Base-by-base conservation (phyloP, 139 green algal species). In the Desmodesmus armatus region DNA sequence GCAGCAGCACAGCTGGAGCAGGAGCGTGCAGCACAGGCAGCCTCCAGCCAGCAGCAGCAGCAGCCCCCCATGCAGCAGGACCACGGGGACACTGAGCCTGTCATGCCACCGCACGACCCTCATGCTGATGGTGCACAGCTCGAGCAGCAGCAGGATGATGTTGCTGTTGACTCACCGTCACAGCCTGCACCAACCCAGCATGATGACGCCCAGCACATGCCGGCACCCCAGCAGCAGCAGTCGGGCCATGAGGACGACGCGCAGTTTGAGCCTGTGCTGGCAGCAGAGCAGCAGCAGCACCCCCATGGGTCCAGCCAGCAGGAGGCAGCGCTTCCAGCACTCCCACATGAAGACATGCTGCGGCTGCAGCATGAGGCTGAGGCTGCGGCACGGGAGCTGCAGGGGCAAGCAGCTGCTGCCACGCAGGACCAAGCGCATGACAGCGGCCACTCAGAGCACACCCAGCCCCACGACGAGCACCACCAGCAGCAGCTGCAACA, bases 401-500 rank as follows among this genome's bases (percentile, higher is more conserved):
- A 63, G 60, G n/a, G 37, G 60, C 60, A 69, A n/a, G 53, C 53
- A 11, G 19, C 23, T 63, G 53, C 53, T 35, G 58, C 58, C 23
- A 66, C 23, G 2, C 58, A n/a, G 11, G 58, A 66, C 19, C n/a
- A n/a, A n/a, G n/a, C n/a, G n/a, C n/a, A n/a, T n/a, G n/a, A n/a
- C n/a, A n/a, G 25, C 33, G 2, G 58, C 58, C 21, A 66, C 58
- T 15, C 62, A 71, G 62, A 71, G 47, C 44, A 66, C 44, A 2
- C 43, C 7, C 44, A 53, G 74, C 44, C 3, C 5, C 74, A 66
- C 4, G 21, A 69, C 21, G 33, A n/a, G 44, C 44, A 81, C 40
- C 74, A 81, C 44, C 74, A 79, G 71, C 71, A 79, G 71, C 37
- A 37, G 71, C 13, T 40, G 41, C 40, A 58, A 39, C 40, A 19